Percentiles rank a stretch among this genome's conserved stretches.
Evolutionary conservation across 192 early-diverging fungal species (phyloP).

Genomic region (Piromyces sp.): DNA sequence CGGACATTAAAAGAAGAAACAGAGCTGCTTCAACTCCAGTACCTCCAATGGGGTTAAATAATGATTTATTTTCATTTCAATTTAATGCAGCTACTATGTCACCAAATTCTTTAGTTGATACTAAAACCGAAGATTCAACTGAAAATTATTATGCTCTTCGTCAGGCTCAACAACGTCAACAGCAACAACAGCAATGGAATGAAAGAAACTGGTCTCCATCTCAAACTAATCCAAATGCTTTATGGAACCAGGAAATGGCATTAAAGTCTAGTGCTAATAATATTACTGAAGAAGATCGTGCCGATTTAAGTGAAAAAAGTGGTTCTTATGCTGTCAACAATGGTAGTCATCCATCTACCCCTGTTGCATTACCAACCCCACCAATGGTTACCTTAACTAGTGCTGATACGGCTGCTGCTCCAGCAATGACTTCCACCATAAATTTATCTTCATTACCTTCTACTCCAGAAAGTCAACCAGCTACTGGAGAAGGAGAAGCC

Average conservation of each 20-base stretch:
- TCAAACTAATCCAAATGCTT: neutral
- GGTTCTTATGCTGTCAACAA: neutral
- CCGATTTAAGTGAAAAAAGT: conserved; percentile 12
- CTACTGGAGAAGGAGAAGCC: conserved; percentile 1
- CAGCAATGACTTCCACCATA: neutral
- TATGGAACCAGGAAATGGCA: neutral
- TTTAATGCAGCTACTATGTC: neutral
- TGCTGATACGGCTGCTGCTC: neutral
- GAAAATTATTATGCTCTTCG: neutral
- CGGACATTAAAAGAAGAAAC: conserved; percentile 10
- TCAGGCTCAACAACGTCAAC: neutral
- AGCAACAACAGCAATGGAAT: neutral
- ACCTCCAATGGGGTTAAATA: conserved; percentile 5
- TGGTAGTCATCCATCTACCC: neutral
- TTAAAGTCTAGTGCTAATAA: conserved; percentile 8
- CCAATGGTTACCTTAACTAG: neutral
- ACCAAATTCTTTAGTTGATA: neutral
- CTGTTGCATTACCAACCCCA: conserved; percentile 5
- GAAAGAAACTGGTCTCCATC: neutral
- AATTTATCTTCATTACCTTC: neutral
- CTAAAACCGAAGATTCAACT: neutral
- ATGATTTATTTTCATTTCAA: neutral
- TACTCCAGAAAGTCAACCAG: neutral
- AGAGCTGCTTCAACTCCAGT: conserved; percentile 3
- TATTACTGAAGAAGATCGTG: conserved; percentile 13